phyloP scores from a whole-genome alignment of 306 rosid genomes.

The Clitoria ternatea region DNA sequence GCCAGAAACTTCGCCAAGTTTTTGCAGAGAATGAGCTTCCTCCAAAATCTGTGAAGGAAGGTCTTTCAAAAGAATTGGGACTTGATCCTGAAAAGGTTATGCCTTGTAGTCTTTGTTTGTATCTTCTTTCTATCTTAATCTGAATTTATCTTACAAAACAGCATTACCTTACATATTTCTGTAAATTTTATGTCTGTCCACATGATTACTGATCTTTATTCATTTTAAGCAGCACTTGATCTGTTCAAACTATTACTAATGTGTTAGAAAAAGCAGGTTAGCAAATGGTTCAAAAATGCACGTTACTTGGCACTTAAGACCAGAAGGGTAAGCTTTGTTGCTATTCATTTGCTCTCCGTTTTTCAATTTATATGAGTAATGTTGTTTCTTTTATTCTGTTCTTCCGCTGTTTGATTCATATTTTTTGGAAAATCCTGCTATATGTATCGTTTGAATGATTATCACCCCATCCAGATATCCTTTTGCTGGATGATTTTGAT shows the following conservation, averaged over 20 bases:
- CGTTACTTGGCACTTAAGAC: slow-evolving; percentile 80
- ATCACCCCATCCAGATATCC: slow-evolving; percentile 1
- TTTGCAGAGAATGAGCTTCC: slow-evolving; percentile 86
- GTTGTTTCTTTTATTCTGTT: neutral
- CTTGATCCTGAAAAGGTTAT: slow-evolving; percentile 77
- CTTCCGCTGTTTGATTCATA: neutral
- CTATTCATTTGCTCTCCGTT: neutral
- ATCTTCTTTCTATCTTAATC: slow-evolving; percentile 9
- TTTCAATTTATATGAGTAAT: neutral
- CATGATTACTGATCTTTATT: neutral
- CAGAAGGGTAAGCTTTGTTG: slow-evolving; percentile 58
- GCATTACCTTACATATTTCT: neutral
- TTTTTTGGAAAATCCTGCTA: neutral
- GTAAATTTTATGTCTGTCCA: slow-evolving; percentile 3
- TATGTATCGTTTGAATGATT: neutral
- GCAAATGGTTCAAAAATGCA: slow-evolving; percentile 98
- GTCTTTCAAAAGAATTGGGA: slow-evolving; percentile 77
- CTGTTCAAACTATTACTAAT: slow-evolving; percentile 13
- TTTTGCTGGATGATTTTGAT: neutral
- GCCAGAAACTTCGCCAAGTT: slow-evolving; percentile 80
- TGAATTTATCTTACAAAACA: neutral
- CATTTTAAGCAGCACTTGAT: neutral
- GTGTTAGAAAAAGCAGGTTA: slow-evolving; percentile 54
- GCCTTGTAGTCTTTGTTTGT: neutral
- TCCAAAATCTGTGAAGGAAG: slow-evolving; percentile 63